A percentile compares a stretch with the other conserved stretches of the same genome.
These are phyloP conservation scores for Blumeriella jaapii DNA, from an alignment of 2,329 filamentous ascomycete genomes.

Conservation along the genomic window DNA sequence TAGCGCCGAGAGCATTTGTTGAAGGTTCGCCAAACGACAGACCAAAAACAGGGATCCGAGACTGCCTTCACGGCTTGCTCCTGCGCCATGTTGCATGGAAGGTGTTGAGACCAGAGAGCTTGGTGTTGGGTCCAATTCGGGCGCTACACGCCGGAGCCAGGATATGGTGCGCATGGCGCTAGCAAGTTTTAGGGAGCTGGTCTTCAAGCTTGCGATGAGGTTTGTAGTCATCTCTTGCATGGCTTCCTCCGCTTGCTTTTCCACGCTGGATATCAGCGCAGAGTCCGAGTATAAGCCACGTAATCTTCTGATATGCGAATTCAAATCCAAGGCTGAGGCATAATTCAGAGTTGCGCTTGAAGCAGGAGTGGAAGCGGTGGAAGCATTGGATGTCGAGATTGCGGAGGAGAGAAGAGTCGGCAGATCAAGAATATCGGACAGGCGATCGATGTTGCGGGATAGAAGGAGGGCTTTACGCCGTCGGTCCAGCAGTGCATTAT, in stretches of 20 bases:
- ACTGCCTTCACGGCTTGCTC: slow-evolving; percentile 44
- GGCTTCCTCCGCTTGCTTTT: slow-evolving; percentile 67
- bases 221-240: slow-evolving; percentile 84
- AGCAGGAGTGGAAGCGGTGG: slow-evolving; percentile 32
- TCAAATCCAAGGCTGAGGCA: slow-evolving; percentile 78
- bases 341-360: slow-evolving; percentile 54
- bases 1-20: slow-evolving; percentile 69
- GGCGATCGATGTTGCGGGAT: slow-evolving; percentile 74
- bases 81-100: slow-evolving; percentile 14
- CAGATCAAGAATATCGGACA: slow-evolving; percentile 84
- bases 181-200: slow-evolving; percentile 73
- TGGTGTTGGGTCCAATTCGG: slow-evolving; percentile 52
- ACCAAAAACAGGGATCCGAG: slow-evolving; percentile 79
- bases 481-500: slow-evolving; percentile 56
- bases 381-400: slow-evolving; percentile 41
- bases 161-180: slow-evolving; percentile 83
- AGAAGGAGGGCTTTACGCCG: slow-evolving; percentile 73
- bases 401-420: slow-evolving; percentile 76
- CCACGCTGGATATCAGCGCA: slow-evolving; percentile 59
- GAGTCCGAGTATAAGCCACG: slow-evolving; percentile 75
- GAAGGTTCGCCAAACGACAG: slow-evolving; percentile 70
- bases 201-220: slow-evolving; percentile 65
- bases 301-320: slow-evolving; percentile 84
- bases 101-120: slow-evolving; percentile 2
- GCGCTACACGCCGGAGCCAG: slow-evolving; percentile 78